A percentile compares a stretch with the other conserved stretches of the same genome.
These are phyloP conservation scores for Chlamydomonas asymmetrica DNA, from an alignment of 139 green algal genomes.

Conservation along the genomic window DNA sequence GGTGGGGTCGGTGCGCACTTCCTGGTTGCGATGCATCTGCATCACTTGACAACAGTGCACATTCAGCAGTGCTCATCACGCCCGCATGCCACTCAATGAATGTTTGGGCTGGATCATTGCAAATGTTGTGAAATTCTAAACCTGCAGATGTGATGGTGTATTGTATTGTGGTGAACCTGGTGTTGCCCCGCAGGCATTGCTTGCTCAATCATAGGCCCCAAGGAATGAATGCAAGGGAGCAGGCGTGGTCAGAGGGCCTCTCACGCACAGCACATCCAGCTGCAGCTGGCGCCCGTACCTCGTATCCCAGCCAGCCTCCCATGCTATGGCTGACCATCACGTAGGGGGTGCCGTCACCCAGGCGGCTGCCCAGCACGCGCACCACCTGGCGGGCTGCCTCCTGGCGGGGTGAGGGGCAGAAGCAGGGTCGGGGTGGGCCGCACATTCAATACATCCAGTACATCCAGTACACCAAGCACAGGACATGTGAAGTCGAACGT, in stretches of 20 bases:
- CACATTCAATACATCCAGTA: not conserved
- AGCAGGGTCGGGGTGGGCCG: not conserved
- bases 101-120: too few species aligned
- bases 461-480: not conserved
- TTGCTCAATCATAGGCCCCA: not conserved
- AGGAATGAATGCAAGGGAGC: not conserved
- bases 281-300: constrained; percentile 37
- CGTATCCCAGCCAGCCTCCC: constrained; percentile 80
- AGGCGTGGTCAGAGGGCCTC: not conserved
- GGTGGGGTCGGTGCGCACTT: not conserved
- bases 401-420: too few species aligned
- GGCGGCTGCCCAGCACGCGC: constrained; percentile 33
- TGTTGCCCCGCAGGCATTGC: not conserved
- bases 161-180: not conserved
- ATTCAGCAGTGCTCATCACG: too few species aligned
- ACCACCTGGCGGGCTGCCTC: constrained; percentile 50
- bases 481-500: not conserved
- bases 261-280: not conserved
- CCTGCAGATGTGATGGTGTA: not conserved
- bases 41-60: too few species aligned
- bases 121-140: not conserved
- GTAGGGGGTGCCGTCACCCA: constrained; percentile 26
- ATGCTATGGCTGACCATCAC: constrained; percentile 63
- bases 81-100: too few species aligned
- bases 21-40: too few species aligned